Percentiles rank a stretch among this genome's conserved stretches.
Evolutionary conservation across 2,329 filamentous ascomycete genomes (phyloP).

Genomic region (Sporothrix protearum): DNA sequence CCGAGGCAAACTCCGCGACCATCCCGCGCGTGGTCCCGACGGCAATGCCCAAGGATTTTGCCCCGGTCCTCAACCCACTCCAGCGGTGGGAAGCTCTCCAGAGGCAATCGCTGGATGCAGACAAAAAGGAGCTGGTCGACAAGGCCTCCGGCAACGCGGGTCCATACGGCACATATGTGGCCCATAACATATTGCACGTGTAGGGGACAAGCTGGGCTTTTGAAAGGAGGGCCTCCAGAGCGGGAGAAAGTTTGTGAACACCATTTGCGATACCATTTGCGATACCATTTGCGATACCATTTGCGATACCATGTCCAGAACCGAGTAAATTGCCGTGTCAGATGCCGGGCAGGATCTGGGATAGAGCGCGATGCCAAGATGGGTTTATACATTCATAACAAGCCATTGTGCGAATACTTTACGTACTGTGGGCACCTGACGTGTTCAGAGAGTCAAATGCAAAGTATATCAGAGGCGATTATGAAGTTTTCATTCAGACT

Average conservation of each 20-base stretch:
- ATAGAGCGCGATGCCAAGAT: background rate
- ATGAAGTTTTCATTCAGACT: background rate
- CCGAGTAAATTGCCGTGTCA: background rate
- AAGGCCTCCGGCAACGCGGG: constrained; percentile 36
- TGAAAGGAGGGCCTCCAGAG: background rate
- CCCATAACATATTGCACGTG: background rate
- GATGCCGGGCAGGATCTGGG: background rate
- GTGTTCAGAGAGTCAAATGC: background rate
- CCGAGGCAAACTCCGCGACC: background rate
- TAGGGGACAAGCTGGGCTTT: background rate
- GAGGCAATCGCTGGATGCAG: constrained; percentile 43
- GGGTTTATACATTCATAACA: background rate
- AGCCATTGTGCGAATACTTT: no score
- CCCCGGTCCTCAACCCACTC: constrained; percentile 40
- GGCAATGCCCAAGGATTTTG: background rate
- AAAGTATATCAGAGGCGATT: background rate
- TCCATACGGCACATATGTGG: background rate
- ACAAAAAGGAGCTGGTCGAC: constrained; percentile 43
- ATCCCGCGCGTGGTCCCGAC: background rate
- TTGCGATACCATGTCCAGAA: no score
- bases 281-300: background rate
- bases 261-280: background rate
- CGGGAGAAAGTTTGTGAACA: background rate
- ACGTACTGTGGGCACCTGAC: no score
- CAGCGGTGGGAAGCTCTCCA: constrained; percentile 49